A percentile compares a stretch with the other conserved stretches of the same genome.
These are phyloP conservation scores for Harringtonia aguacate DNA, from an alignment of 2,329 filamentous ascomycete species.

Conservation along the genomic window DNA sequence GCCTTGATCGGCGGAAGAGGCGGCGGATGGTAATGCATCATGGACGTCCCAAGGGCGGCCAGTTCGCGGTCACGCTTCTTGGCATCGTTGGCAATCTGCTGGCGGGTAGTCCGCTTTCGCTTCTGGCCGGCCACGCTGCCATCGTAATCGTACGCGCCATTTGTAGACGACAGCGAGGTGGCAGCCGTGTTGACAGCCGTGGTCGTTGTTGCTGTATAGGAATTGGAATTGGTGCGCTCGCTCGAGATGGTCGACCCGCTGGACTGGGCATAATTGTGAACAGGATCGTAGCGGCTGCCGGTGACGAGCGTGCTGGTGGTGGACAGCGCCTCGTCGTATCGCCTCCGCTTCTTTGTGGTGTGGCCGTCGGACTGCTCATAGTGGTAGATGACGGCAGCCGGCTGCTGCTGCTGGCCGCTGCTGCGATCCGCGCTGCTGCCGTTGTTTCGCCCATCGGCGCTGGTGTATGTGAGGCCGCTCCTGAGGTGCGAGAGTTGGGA, in stretches of 20 bases:
- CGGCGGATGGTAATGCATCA: slow-evolving; percentile 73
- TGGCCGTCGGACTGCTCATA: slow-evolving; percentile 28
- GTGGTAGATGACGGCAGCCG: slow-evolving; percentile 1
- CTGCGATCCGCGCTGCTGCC: slow-evolving; percentile 14
- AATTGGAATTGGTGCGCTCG: slow-evolving; percentile 65
- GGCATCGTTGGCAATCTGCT: slow-evolving; percentile 72
- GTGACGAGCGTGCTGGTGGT: slow-evolving; percentile 10
- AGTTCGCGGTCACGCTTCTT: slow-evolving; percentile 67
- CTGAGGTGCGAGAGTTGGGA: slow-evolving; percentile 11
- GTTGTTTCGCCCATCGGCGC: slow-evolving; percentile 10
- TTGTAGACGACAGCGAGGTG: slow-evolving; percentile 67
- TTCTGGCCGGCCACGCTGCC: slow-evolving; percentile 62
- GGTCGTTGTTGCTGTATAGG: slow-evolving; percentile 76
- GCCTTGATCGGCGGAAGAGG: slow-evolving; percentile 86
- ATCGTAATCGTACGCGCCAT: slow-evolving; percentile 55
- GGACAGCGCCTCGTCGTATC: slow-evolving; percentile 35
- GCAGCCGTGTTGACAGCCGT: slow-evolving; percentile 59
- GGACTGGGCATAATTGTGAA: slow-evolving; percentile 50
- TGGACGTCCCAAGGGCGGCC: slow-evolving; percentile 59
- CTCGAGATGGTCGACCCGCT: slow-evolving; percentile 67
- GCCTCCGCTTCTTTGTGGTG: slow-evolving; percentile 66
- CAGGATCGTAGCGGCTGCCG: slow-evolving; percentile 52
- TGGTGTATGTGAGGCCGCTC: slow-evolving; percentile 14
- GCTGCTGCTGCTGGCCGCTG: no score
- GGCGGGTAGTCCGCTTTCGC: slow-evolving; percentile 65